Evolutionary conservation across 2,329 filamentous ascomycete species (phyloP), one percentile per base, ranked within the genome.

Genomic region (Pyrenochaeta sp.): DNA sequence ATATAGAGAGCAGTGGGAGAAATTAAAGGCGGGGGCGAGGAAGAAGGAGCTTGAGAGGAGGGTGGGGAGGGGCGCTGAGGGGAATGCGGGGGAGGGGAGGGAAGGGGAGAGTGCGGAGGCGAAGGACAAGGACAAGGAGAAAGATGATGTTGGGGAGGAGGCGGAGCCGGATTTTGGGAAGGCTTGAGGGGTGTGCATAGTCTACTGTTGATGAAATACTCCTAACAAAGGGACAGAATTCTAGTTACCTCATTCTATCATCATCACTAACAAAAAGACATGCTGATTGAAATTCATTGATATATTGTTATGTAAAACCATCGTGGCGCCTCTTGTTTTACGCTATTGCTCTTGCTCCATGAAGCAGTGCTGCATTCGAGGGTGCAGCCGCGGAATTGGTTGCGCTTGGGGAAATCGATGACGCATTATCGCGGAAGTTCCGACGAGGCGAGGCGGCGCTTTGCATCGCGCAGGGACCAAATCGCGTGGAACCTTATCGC

Each of bases 1-100:
- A 42, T 88, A 88, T 63, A 68, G 82, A 36, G 81, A 85, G 42
- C 79, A 83, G 46, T 89, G 85, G 84, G 85, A 88, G 67, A 83
- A 82, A 55, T 68, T 89, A 54, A 87, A 88, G 67, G 82, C 84
- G 32, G 82, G 83, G 1, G 85, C 85, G 2, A 41, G 68, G 38
- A 68, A 65, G 53, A 65, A 68, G 50, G 64, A 68, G 48, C 27
- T 42, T 31, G 67, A 69, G 53, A 46, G 64, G 22, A 22, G 56
- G 17, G 63, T 65, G 41, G 55, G 44, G 44, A 48, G 44, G 20
- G 22, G 50, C 3, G 35, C 31, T 2, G 51, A 55, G 22, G 21
- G 50, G 2, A 58, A 51, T 32, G 39, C 47, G 5, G 51, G 44
- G 2, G 47, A 61, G 13, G n/a, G n/a, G 3, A 57, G 44, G 45